Evolutionary conservation across 495 filamentous ascomycete species (phyloP).

Genomic region (Penicillium arizonense): DNA sequence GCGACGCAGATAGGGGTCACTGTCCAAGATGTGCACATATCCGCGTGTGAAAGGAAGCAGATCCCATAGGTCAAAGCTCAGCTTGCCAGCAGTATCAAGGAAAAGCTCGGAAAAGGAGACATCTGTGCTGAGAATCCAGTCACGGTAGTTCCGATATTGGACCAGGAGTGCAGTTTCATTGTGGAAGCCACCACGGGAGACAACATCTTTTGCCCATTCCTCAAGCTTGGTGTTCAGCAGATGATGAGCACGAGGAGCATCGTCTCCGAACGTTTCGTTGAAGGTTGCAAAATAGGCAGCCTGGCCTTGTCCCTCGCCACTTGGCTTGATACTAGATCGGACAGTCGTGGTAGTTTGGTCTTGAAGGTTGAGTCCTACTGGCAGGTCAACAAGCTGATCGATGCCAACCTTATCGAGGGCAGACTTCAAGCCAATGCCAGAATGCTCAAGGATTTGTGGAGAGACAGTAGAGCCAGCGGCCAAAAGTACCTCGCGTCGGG

Average conservation of each 20-base stretch:
- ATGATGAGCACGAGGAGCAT: conserved; percentile 9
- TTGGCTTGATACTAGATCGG: conserved; percentile 2
- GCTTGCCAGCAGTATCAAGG: conserved; percentile 29
- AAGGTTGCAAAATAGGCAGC: conserved; percentile 29
- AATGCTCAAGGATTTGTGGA: conserved; percentile 48
- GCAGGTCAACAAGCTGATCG: conserved; percentile 51
- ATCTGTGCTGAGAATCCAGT: conserved; percentile 26
- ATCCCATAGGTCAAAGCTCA: conserved; percentile 40
- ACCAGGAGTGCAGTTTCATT: conserved; percentile 23
- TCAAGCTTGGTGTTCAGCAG: conserved; percentile 24
- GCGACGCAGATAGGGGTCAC: conserved; percentile 37
- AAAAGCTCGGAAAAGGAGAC: conserved; percentile 29
- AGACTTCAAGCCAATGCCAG: conserved; percentile 39
- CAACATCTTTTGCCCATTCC: conserved; percentile 22
- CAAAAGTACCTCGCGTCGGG: conserved; percentile 52
- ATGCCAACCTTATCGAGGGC: conserved; percentile 45
- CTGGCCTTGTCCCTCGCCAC: conserved; percentile 22
- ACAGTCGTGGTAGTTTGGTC: conserved; percentile 37
- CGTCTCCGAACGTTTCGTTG: conserved; percentile 23
- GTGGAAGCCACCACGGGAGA: conserved; percentile 29
- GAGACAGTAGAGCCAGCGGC: conserved; percentile 54
- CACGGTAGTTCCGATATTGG: conserved; percentile 28
- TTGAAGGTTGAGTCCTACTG: conserved; percentile 47
- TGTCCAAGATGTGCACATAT: conserved; percentile 44
- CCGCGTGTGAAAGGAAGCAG: conserved; percentile 52